A percentile compares a stretch with the other conserved stretches of the same genome.
These are phyloP conservation scores for Themeda triandra DNA, from an alignment of 176 grass and related monocot genomes.

Conservation along the genomic window DNA sequence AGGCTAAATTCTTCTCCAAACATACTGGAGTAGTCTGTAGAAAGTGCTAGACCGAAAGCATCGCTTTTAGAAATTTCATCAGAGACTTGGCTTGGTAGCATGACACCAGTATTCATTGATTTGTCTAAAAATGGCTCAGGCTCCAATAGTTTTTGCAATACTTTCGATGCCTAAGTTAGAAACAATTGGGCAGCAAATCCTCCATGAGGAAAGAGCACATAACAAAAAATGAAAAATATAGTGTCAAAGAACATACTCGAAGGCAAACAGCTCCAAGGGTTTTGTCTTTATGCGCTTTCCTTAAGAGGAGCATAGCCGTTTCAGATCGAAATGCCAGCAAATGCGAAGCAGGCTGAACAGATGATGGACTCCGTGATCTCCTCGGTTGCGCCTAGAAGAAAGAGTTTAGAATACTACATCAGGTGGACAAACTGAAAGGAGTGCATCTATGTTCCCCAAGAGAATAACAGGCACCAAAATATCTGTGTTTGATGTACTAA, in stretches of 20 bases:
- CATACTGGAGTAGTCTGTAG: conserved; percentile 67
- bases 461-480: conserved; percentile 5
- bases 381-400: conserved; percentile 68
- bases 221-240: conserved; percentile 22
- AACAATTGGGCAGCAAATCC: conserved; percentile 21
- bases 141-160: conserved; percentile 65
- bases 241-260: conserved; percentile 51
- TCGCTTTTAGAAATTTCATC: conserved; percentile 60
- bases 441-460: conserved; percentile 9
- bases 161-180: conserved; percentile 66
- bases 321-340: conserved; percentile 83
- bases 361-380: conserved; percentile 74
- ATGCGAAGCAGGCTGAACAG: conserved; percentile 50
- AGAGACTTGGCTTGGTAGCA: conserved; percentile 21
- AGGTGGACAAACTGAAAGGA: neutral
- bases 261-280: conserved; percentile 82
- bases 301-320: conserved; percentile 65
- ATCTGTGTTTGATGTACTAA: conserved; percentile 5
- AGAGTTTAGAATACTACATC: conserved; percentile 11
- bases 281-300: conserved; percentile 77
- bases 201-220: neutral
- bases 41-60: conserved; percentile 32
- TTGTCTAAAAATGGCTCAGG: conserved; percentile 41
- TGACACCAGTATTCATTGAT: conserved; percentile 21
- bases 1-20: conserved; percentile 84